These are phyloP conservation scores for Leishmania tarentolae DNA, from an alignment of 208 protist species.

Conservation along the genomic window DNA sequence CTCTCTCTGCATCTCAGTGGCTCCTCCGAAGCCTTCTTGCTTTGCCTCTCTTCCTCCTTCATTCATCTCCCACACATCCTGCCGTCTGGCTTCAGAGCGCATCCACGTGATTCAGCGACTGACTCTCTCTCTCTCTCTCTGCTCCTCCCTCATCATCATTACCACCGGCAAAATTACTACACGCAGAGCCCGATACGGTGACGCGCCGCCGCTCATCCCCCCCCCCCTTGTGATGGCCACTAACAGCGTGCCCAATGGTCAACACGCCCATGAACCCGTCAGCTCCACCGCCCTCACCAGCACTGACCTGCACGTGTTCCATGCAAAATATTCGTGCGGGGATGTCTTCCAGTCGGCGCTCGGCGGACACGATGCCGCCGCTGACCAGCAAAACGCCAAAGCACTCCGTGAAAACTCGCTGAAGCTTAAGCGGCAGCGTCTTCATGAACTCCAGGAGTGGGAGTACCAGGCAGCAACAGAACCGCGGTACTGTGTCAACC, in stretches of 20 bases:
- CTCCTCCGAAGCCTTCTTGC: too few relatives aligned
- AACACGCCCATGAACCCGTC: neutral
- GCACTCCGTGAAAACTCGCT: neutral
- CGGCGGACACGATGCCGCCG: neutral
- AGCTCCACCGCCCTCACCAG: neutral
- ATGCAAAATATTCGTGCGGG: neutral
- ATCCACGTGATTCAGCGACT: neutral
- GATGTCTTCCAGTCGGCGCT: neutral
- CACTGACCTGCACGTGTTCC: neutral
- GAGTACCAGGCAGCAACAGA: neutral
- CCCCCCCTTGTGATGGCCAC: neutral
- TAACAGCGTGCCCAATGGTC: neutral
- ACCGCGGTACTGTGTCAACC: constrained; percentile 23
- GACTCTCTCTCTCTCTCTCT: neutral
- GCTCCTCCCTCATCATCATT: neutral
- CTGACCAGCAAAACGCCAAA: neutral
- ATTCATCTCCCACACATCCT: neutral
- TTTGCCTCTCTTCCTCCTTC: neutral
- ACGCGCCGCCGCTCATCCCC: neutral
- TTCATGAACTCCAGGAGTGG: constrained; percentile 10
- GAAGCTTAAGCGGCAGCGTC: neutral
- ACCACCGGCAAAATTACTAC: neutral
- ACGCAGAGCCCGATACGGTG: neutral
- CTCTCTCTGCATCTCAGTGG: neutral
- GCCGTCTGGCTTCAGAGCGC: neutral